Base-by-base conservation (phyloP, 257 asterid genomes). In the Handroanthus guayacan region DNA sequence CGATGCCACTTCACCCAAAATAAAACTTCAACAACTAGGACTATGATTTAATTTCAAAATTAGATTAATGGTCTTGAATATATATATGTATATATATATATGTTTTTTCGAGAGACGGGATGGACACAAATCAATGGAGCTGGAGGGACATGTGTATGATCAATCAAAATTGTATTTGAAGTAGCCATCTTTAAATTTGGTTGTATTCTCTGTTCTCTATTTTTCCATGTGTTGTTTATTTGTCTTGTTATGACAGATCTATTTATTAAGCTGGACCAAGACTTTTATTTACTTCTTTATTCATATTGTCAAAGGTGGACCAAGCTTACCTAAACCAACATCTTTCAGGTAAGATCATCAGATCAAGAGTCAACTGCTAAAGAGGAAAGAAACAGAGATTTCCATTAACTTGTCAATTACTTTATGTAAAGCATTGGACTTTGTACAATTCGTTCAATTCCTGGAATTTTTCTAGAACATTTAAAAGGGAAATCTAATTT, bases 361-460 rank as follows among this genome's bases (percentile, higher is more conserved):
- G 79, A 71, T 65, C 79, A 78, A 80, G 80, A 75, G 91, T 89
- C 90, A 90, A 90, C 96, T 84, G 87, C 89, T 81, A 82, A 88
- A 85, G 82, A 65, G 37, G 79, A 62, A 76, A 52, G 69, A 39
- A 34, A 5, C 18, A 62, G 7, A 16, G 6, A 6, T 39, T 4
- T 45, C 51, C 5, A 51, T 50, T 39, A 61, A 9, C 12, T 51
- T 62, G 2, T 52, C 17, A 11, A 39, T 39, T 72, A 45, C 5
- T 65, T 54, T 73, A 78, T 47, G 61, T 55, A 14, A 45, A 67
- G 12, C 8, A 18, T 74, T 43, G 12, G 65, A 43, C 50, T 68
- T 74, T 51, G 57, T 51, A 61, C n/a, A 14, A 25, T 77, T 72
- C 43, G 65, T 9, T 62, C 41, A 36, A 69, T 36, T 69, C 71